A percentile compares a stretch with the other conserved stretches of the same genome.
phyloP scores from a whole-genome alignment of 495 filamentous ascomycete genomes.

The Penicillium bialowiezense region DNA sequence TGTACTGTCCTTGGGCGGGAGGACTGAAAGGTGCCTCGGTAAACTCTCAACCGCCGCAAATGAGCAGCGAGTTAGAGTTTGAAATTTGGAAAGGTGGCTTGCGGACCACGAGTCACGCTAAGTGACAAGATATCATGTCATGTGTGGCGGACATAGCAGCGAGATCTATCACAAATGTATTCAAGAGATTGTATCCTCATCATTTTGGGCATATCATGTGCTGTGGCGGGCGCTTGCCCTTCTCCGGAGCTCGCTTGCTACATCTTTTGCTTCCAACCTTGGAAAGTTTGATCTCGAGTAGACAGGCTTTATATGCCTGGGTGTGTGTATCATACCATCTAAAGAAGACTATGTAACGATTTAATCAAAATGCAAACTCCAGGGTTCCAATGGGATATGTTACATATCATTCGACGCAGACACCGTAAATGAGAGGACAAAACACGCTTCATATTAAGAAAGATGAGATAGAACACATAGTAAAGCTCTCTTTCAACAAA shows the following conservation, averaged over 20 bases:
- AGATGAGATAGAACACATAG: background rate
- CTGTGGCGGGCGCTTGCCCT: no score
- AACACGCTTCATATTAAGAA: slow-evolving; percentile 10
- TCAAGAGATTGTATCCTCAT: no score
- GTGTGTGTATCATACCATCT: no score
- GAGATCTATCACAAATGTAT: no score
- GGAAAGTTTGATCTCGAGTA: no score
- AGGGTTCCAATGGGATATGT: background rate
- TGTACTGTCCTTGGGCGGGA: slow-evolving; percentile 69
- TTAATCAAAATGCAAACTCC: background rate
- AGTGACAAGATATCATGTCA: background rate
- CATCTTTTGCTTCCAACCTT: no score
- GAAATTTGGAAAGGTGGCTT: slow-evolving; percentile 52
- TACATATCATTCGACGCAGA: background rate
- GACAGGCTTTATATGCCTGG: no score
- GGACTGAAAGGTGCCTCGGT: slow-evolving; percentile 9
- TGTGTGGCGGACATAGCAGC: background rate
- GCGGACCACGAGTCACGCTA: slow-evolving; percentile 14
- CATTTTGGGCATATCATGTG: no score
- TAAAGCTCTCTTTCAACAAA: background rate
- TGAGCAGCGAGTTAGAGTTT: slow-evolving; percentile 41
- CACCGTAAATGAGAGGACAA: background rate
- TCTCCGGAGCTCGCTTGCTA: no score
- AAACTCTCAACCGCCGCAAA: background rate
- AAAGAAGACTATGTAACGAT: no score